phyloP scores from a whole-genome alignment of 257 asterid species.

The Phtheirospermum japonicum region DNA sequence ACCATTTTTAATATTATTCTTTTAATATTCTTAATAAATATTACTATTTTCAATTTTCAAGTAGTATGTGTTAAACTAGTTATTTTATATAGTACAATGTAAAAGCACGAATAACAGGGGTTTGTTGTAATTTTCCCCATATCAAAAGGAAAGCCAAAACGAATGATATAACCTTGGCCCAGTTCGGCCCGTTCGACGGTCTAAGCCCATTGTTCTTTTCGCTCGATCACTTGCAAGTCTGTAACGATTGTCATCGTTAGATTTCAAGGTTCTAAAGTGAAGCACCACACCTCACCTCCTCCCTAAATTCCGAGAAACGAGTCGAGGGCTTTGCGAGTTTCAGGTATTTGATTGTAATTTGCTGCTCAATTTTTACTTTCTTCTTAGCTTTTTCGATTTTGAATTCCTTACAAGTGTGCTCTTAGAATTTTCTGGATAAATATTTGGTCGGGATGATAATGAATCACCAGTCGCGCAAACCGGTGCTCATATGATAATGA shows the following conservation, averaged over 20 bases:
- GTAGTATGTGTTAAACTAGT: too few species aligned
- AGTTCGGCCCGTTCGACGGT: too few species aligned
- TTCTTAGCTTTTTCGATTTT: not conserved
- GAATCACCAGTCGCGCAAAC: not conserved
- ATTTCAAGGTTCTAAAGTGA: not conserved
- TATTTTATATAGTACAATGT: too few species aligned
- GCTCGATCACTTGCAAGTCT: not conserved
- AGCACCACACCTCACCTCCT: not conserved
- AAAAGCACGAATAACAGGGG: too few species aligned
- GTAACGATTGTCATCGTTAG: not conserved
- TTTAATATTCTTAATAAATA: too few species aligned
- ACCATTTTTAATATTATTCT: too few species aligned
- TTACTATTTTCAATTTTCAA: too few species aligned
- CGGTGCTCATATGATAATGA: not conserved
- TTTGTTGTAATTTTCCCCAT: too few species aligned
- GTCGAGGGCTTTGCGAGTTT: slow-evolving; percentile 21
- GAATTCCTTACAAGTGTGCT: not conserved
- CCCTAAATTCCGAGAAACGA: not conserved
- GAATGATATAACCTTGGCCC: too few species aligned
- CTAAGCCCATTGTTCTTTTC: not conserved
- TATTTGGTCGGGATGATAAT: slow-evolving; percentile 1
- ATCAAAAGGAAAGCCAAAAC: too few species aligned
- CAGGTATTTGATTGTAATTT: slow-evolving; percentile 18
- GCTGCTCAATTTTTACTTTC: not conserved
- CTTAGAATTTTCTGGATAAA: slow-evolving; percentile 15